A percentile compares a stretch with the other conserved stretches of the same genome.
Conservation (phyloP, 495 filamentous ascomycete species). For the Barbatosphaeria neglecta region DNA sequence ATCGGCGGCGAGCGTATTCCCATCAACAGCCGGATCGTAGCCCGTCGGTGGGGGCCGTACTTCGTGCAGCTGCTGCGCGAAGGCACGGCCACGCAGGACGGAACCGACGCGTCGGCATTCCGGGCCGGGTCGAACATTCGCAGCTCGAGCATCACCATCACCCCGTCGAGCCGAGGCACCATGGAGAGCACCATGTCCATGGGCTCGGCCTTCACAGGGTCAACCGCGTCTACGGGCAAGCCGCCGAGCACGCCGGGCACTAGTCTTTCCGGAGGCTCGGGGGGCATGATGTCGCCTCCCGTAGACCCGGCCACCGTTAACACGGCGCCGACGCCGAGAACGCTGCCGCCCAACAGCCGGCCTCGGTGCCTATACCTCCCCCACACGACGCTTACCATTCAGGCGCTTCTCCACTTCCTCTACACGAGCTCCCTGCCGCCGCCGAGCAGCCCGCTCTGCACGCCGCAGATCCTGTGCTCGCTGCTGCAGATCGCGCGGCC, state of each 20-base stretch:
- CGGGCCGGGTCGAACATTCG: constrained; percentile 39
- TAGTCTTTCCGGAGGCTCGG: constrained; percentile 19
- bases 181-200: constrained; percentile 46
- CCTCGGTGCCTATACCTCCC: constrained; percentile 86
- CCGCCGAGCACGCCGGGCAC: constrained; percentile 24
- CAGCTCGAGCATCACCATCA: constrained; percentile 78
- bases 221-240: constrained; percentile 27
- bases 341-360: constrained; percentile 55
- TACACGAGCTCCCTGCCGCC: constrained; percentile 83
- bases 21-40: constrained; percentile 80
- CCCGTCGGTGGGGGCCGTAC: constrained; percentile 85
- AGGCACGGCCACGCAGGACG: constrained; percentile 49
- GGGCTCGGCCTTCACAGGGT: constrained; percentile 40
- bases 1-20: constrained; percentile 84
- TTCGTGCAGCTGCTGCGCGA: constrained; percentile 84
- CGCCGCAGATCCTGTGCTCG: constrained; percentile 89
- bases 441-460: constrained; percentile 66
- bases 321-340: constrained; percentile 34
- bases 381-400: constrained; percentile 77
- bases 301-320: constrained; percentile 30
- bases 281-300: constrained; percentile 14
- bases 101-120: constrained; percentile 34
- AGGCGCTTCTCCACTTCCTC: constrained; percentile 79
- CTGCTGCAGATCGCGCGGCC: constrained; percentile 87
- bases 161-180: constrained; percentile 49